Evolutionary conservation across 208 protist genomes (phyloP).

Genomic region (Leishmania aethiopica): DNA sequence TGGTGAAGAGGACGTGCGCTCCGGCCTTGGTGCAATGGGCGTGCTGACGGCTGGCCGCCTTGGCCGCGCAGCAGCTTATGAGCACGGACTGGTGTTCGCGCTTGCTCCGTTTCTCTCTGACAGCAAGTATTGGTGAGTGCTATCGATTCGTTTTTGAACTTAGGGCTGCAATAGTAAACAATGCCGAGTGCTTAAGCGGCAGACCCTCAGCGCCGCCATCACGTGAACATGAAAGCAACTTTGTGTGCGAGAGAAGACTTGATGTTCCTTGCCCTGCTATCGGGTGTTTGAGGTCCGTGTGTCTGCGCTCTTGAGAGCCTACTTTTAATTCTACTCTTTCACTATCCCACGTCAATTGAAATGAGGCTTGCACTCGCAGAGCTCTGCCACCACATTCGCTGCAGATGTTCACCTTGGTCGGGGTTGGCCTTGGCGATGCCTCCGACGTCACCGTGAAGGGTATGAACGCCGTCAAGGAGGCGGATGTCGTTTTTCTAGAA

Average conservation of each 20-base stretch:
- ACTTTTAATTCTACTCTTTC: conserved; percentile 13
- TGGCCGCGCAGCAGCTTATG: conserved; percentile 61
- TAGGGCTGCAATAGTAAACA: background rate
- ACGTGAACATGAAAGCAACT: background rate
- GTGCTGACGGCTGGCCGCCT: conserved; percentile 74
- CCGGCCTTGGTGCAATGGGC: conserved; percentile 80
- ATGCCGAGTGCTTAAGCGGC: background rate
- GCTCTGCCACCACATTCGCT: background rate
- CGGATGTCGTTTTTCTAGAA: conserved; percentile 97
- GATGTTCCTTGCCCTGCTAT: background rate
- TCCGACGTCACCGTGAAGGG: conserved; percentile 98
- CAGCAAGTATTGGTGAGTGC: conserved; percentile 60
- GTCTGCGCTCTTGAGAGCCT: background rate
- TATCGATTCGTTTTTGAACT: background rate
- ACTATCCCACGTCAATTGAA: background rate
- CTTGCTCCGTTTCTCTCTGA: conserved; percentile 81
- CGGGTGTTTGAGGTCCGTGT: background rate
- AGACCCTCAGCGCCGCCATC: background rate
- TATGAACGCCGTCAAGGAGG: conserved; percentile 93
- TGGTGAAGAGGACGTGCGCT: conserved; percentile 75
- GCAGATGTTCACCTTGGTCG: conserved; percentile 94
- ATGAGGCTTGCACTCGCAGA: background rate
- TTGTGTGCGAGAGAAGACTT: background rate
- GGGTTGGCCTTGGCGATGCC: conserved; percentile 97
- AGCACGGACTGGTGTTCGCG: conserved; percentile 81